Conservation (phyloP, 164 flowering plant genomes). For the Pachysandra terminalis region DNA sequence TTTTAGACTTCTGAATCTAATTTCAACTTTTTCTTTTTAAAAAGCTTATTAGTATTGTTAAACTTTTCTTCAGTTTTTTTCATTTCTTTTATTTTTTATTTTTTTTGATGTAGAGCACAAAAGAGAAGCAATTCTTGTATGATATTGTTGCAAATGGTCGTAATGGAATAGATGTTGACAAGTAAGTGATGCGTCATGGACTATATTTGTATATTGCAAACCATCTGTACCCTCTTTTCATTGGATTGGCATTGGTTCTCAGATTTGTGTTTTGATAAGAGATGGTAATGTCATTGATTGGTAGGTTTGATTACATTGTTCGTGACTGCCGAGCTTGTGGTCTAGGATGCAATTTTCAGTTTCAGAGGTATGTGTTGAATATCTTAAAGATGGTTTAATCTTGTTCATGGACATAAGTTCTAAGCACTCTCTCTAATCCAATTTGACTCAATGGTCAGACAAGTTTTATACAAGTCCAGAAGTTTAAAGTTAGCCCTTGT, state of each 20-base stretch:
- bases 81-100: constrained; percentile 4
- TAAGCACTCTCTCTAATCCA: background rate
- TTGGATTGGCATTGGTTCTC: background rate
- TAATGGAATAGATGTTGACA: constrained; percentile 95
- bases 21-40: background rate
- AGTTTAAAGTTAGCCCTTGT: no score
- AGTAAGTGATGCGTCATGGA: constrained; percentile 39
- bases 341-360: constrained; percentile 77
- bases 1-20: background rate
- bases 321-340: constrained; percentile 96
- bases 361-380: constrained; percentile 46
- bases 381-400: background rate
- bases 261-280: background rate
- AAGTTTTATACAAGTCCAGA: background rate
- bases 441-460: background rate
- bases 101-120: constrained; percentile 51
- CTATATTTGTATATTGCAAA: constrained; percentile 1
- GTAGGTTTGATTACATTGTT: constrained; percentile 88
- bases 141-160: constrained; percentile 99
- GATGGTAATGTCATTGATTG: constrained; percentile 3
- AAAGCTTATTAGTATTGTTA: no score
- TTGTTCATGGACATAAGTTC: background rate
- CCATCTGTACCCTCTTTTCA: background rate
- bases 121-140: constrained; percentile 77
- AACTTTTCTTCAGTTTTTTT: background rate